Base-by-base conservation (phyloP, 352 stramenopile genomes). In the Globisporangium barbulae region DNA sequence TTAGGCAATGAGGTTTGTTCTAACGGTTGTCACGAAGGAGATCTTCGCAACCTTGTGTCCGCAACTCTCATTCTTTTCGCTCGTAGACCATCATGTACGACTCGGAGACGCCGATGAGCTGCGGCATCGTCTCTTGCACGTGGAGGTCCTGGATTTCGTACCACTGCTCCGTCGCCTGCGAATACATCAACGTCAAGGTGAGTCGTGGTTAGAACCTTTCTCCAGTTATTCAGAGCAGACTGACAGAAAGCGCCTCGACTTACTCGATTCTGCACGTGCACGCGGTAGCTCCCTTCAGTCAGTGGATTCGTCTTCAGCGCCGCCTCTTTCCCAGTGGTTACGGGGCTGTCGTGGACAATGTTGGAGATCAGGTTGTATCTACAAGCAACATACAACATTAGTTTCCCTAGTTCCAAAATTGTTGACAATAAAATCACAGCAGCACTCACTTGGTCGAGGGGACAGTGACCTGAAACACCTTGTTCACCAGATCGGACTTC, bases 91-190 rank as follows among this genome's bases (percentile, higher is more conserved):
- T 88, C 75, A 97, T 81, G 71, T 97, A 96, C 53, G 88, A 92
- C 64, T 99, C 96, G 39, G 90, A 98, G n/a, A 98, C 78, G 17
- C 95, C 96, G 70, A 99, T 99, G 44, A 99, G 85, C 74, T 99
- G 96, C 13, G 98, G 94, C 85, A 98, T 98, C 10, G 95, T 99
- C 73, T 99, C 93, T 59, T 97, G 87, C 8, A 99, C 97, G 60
- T 98, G 91, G 22, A 99, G 76, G 68, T 99, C 97, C 68, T 99
- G 96, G 47, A 99, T 98, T 67, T 99, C 97, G 72, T 99, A 99
- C 97, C 96, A 99, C 64, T 99, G 94, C 52, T 97, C 91, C 5
- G 89, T 97, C 28, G 88, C 93, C 79, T 96, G 37, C n/a, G 13
- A 39, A 9, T 39, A 41, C 13, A 44, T 13, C 4, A 17, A 33